phyloP scores from a whole-genome alignment of 1,139 yeast species.

The Blastobotrys indianensis region DNA sequence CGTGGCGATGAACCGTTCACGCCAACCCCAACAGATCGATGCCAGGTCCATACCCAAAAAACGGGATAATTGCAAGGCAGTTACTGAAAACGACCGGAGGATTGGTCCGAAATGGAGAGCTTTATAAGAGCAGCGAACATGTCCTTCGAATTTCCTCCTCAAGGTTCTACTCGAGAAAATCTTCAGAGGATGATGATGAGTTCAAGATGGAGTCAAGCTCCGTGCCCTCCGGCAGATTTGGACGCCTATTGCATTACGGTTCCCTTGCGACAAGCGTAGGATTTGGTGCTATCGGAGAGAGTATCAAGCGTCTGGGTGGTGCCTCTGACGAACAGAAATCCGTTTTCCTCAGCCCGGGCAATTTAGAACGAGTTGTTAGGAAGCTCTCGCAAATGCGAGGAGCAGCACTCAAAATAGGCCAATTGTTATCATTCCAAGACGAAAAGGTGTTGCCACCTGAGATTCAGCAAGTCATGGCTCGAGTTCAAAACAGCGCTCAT shows the following conservation, averaged over 20 bases:
- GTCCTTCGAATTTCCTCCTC: not conserved
- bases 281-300: constrained; percentile 74
- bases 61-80: no score
- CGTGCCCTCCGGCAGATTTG: constrained; percentile 81
- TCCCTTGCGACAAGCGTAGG: constrained; percentile 90
- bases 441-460: constrained; percentile 77
- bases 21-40: no score
- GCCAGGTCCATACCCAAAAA: no score
- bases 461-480: constrained; percentile 67
- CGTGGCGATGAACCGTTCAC: no score
- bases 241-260: constrained; percentile 89
- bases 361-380: constrained; percentile 80
- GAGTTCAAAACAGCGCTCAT: constrained; percentile 92
- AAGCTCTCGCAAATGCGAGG: constrained; percentile 95
- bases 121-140: not conserved
- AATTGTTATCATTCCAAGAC: constrained; percentile 88
- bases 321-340: constrained; percentile 43
- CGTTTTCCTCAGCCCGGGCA: constrained; percentile 68
- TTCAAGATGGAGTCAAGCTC: constrained; percentile 53
- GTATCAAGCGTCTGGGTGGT: constrained; percentile 61
- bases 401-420: constrained; percentile 95
- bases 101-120: no score
- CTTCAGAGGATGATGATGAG: constrained; percentile 21
- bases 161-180: constrained; percentile 11
- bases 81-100: not conserved